Evolutionary conservation across 2,329 filamentous ascomycete species (phyloP).

Genomic region (Exserohilum rostratum): DNA sequence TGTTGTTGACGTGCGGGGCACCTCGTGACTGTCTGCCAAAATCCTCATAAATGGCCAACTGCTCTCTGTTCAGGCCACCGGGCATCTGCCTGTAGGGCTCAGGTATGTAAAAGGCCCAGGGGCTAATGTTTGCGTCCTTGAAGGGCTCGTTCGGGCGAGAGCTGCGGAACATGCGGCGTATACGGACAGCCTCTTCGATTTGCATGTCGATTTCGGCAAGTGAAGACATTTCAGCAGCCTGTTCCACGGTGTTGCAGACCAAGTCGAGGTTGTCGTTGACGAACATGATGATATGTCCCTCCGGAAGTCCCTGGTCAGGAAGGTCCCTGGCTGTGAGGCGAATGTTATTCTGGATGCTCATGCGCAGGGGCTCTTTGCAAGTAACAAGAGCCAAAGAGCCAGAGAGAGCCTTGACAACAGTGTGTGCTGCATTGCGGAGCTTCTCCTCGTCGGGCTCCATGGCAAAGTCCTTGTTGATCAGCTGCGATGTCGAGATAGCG

Average conservation of each 20-base stretch:
- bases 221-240: slow-evolving; percentile 91
- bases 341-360: slow-evolving; percentile 97
- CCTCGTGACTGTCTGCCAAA: slow-evolving; percentile 85
- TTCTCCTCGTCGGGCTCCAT: slow-evolving; percentile 90
- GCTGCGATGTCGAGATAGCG: slow-evolving; percentile 92
- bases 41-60: slow-evolving; percentile 95
- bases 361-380: slow-evolving; percentile 93
- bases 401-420: slow-evolving; percentile 92
- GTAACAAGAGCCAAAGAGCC: slow-evolving; percentile 96
- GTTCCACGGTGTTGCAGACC: slow-evolving; percentile 92
- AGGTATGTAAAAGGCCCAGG: slow-evolving; percentile 92
- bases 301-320: slow-evolving; percentile 76
- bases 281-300: slow-evolving; percentile 97
- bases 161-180: slow-evolving; percentile 75
- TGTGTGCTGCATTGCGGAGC: slow-evolving; percentile 83
- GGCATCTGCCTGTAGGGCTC: slow-evolving; percentile 89
- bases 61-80: slow-evolving; percentile 83
- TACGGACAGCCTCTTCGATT: slow-evolving; percentile 79
- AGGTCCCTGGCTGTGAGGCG: slow-evolving; percentile 75
- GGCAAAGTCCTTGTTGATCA: slow-evolving; percentile 95
- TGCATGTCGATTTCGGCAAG: slow-evolving; percentile 94
- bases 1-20: slow-evolving; percentile 61
- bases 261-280: slow-evolving; percentile 97
- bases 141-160: slow-evolving; percentile 83
- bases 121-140: slow-evolving; percentile 78